A percentile compares a stretch with the other conserved stretches of the same genome.
These are phyloP conservation scores for Xylaria sp. DNA, from an alignment of 2,329 filamentous ascomycete species.

Conservation along the genomic window DNA sequence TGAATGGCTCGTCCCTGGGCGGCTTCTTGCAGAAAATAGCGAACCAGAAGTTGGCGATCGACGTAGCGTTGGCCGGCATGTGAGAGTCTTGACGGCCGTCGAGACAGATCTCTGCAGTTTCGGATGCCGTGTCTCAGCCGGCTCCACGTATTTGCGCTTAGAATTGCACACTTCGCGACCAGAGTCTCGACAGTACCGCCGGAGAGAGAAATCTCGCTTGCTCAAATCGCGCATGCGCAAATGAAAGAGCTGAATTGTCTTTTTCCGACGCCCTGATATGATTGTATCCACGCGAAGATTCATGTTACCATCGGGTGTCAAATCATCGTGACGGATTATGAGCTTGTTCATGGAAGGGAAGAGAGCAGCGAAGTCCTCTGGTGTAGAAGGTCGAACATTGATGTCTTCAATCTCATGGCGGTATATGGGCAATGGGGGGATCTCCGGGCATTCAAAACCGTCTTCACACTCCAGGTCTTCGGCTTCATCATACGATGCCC, in stretches of 20 bases:
- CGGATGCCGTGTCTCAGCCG: constrained; percentile 53
- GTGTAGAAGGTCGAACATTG: constrained; percentile 79
- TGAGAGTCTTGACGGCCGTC: constrained; percentile 61
- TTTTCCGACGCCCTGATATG: constrained; percentile 71
- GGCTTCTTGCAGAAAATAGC: constrained; percentile 46
- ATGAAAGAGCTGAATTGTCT: constrained; percentile 85
- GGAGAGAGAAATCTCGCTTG: constrained; percentile 87
- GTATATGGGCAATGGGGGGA: constrained; percentile 68
- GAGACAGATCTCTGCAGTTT: constrained; percentile 61
- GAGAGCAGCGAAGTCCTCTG: constrained; percentile 82
- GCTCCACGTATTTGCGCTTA: constrained; percentile 73
- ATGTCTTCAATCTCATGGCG: constrained; percentile 70
- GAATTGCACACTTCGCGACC: constrained; percentile 93
- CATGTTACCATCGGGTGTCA: constrained; percentile 93
- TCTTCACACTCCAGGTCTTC: constrained; percentile 53
- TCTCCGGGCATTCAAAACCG: constrained; percentile 52
- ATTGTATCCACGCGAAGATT: constrained; percentile 90
- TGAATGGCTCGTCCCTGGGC: constrained; percentile 54
- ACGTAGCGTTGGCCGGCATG: constrained; percentile 51
- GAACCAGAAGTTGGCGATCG: constrained; percentile 53
- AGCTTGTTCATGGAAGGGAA: constrained; percentile 88
- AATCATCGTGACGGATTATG: constrained; percentile 88
- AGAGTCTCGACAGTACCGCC: constrained; percentile 91
- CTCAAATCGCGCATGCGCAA: constrained; percentile 93
- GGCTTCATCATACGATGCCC: constrained; percentile 70